Percentiles rank a stretch among this genome's conserved stretches.
phyloP scores from a whole-genome alignment of 1,284 basidiomycete species.

The Trichosporon faecale region DNA sequence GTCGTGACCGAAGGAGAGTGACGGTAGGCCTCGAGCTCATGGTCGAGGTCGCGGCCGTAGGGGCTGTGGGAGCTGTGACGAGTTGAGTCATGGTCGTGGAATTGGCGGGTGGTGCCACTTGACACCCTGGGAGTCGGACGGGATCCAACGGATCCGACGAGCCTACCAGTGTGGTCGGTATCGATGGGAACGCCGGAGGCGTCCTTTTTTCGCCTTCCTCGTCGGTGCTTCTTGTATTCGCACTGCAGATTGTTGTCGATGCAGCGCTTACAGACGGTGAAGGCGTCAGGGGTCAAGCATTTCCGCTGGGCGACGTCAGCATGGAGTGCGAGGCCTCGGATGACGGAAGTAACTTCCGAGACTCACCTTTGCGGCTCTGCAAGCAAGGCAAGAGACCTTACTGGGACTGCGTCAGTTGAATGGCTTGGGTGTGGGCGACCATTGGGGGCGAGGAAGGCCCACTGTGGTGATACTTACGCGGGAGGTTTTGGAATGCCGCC shows the following conservation, averaged over 20 bases:
- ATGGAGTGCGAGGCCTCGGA: neutral
- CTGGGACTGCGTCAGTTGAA: constrained; percentile 11
- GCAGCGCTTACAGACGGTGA: constrained; percentile 31
- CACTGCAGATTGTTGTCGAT: constrained; percentile 28
- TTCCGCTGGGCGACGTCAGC: constrained; percentile 27
- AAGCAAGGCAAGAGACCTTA: constrained; percentile 32
- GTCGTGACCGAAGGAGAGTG: constrained; percentile 1
- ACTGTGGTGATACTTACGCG: neutral
- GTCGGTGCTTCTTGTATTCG: constrained; percentile 33
- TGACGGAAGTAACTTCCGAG: neutral
- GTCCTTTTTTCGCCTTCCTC: constrained; percentile 29
- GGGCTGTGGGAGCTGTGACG: neutral
- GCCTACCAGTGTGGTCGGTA: neutral
- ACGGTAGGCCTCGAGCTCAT: constrained; percentile 1
- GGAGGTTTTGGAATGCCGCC: constrained; percentile 6
- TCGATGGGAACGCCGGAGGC: neutral
- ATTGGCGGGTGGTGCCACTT: neutral
- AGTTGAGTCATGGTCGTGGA: constrained; percentile 6
- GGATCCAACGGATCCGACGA: constrained; percentile 2
- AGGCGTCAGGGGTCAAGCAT: constrained; percentile 29
- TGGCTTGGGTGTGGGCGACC: neutral
- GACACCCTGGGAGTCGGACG: neutral
- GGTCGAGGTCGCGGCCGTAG: constrained; percentile 8
- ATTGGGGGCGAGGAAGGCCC: neutral
- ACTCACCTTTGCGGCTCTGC: constrained; percentile 33